Conservation (phyloP, 164 flowering plant species). For the Kalanchoe fedtschenkoi region DNA sequence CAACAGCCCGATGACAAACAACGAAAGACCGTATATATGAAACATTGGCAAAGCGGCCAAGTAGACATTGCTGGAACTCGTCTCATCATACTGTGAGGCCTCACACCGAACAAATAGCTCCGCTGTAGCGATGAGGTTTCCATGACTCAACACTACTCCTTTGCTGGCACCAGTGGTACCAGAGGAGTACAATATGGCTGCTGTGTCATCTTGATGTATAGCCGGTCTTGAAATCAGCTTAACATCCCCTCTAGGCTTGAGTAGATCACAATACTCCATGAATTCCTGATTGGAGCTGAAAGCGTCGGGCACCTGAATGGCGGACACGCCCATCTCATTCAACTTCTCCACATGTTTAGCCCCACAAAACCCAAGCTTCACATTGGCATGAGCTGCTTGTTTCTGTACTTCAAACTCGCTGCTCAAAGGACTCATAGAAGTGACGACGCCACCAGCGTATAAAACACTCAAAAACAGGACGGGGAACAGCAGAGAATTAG, state of each 20-base stretch:
- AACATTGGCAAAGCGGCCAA: conserved; percentile 67
- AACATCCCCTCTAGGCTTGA: conserved; percentile 15
- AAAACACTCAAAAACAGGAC: conserved; percentile 42
- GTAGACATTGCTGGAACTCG: conserved; percentile 32
- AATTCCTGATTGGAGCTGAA: conserved; percentile 7
- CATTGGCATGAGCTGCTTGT: conserved; percentile 26
- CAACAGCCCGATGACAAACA: conserved; percentile 48
- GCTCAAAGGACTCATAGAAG: conserved; percentile 60
- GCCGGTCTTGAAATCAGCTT: conserved; percentile 17
- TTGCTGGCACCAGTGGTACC: conserved; percentile 76
- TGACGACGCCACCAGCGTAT: conserved; percentile 51
- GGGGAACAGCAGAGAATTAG: conserved; percentile 58
- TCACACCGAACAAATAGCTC: conserved; percentile 65
- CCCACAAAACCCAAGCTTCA: conserved; percentile 24
- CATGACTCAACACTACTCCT: conserved; percentile 61
- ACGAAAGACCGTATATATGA: conserved; percentile 67
- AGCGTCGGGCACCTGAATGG: conserved; percentile 34
- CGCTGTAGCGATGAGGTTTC: conserved; percentile 55
- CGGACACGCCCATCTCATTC: conserved; percentile 21
- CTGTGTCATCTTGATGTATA: conserved; percentile 59
- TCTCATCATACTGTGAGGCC: conserved; percentile 39
- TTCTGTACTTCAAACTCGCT: conserved; percentile 36
- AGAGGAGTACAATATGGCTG: conserved; percentile 64
- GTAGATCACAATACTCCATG: conserved; percentile 23
- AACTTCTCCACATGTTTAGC: conserved; percentile 18